These are phyloP conservation scores for Colletotrichum sp. DNA, from an alignment of 2,329 filamentous ascomycete species.

Conservation along the genomic window DNA sequence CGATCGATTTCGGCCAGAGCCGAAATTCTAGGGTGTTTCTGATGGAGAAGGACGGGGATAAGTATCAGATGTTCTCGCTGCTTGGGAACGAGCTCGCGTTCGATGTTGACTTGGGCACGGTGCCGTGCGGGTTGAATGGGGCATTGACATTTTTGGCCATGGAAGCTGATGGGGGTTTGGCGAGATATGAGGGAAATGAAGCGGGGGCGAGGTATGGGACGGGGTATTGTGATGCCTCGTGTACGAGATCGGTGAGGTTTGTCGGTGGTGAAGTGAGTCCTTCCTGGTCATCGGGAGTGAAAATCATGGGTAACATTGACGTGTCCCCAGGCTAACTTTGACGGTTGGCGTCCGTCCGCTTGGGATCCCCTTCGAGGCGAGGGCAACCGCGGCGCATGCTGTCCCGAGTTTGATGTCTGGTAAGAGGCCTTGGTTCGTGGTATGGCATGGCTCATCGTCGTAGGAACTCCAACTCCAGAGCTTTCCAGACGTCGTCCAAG, in stretches of 20 bases:
- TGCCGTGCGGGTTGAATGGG: slow-evolving; percentile 70
- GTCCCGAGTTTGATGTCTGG: slow-evolving; percentile 65
- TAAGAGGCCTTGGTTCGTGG: slow-evolving; percentile 33
- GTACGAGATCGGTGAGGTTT: slow-evolving; percentile 49
- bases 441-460: neutral
- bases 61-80: slow-evolving; percentile 66
- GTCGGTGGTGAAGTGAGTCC: slow-evolving; percentile 42
- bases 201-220: slow-evolving; percentile 60
- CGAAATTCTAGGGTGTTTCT: slow-evolving; percentile 61
- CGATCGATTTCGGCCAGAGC: slow-evolving; percentile 45
- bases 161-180: slow-evolving; percentile 55
- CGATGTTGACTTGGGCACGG: slow-evolving; percentile 67
- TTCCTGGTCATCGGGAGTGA: accelerated
- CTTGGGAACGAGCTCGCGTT: slow-evolving; percentile 69
- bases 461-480: slow-evolving; percentile 57
- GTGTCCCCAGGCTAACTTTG: slow-evolving; percentile 36
- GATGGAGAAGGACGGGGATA: slow-evolving; percentile 52
- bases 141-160: slow-evolving; percentile 66
- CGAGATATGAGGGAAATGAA: slow-evolving; percentile 46
- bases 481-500: slow-evolving; percentile 33
- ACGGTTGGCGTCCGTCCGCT: slow-evolving; percentile 48
- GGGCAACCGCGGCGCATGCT: slow-evolving; percentile 58
- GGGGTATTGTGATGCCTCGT: slow-evolving; percentile 56
- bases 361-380: slow-evolving; percentile 56
- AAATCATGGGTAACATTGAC: too few species aligned